Evolutionary conservation across 2,329 filamentous ascomycete species (phyloP).

Genomic region (Penicillium griseofulvum): DNA sequence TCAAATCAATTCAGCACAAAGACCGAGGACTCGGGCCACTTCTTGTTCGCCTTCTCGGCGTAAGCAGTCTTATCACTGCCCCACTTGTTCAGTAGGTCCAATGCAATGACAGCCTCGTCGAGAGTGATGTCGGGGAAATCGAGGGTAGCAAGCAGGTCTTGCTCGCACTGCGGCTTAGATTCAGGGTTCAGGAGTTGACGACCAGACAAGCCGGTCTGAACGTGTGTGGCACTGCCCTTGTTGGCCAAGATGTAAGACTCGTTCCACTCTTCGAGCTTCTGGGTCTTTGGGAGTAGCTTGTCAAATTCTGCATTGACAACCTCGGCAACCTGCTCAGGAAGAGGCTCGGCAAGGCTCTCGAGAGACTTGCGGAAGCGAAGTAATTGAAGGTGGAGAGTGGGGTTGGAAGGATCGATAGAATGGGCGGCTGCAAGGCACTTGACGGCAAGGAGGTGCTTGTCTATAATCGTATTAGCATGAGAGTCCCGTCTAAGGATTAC

Average conservation of each 20-base stretch:
- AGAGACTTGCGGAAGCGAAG: slow-evolving; percentile 66
- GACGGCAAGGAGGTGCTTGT: slow-evolving; percentile 82
- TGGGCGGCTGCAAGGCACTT: slow-evolving; percentile 76
- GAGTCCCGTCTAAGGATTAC: background rate
- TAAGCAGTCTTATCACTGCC: slow-evolving; percentile 55
- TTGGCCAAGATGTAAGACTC: slow-evolving; percentile 63
- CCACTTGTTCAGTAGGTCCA: slow-evolving; percentile 53
- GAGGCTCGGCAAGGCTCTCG: slow-evolving; percentile 56
- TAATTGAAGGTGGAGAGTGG: slow-evolving; percentile 72
- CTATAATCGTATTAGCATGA: slow-evolving; percentile 47
- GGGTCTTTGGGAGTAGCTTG: slow-evolving; percentile 54
- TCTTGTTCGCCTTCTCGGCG: slow-evolving; percentile 38
- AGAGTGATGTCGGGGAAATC: slow-evolving; percentile 52
- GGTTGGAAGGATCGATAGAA: slow-evolving; percentile 65
- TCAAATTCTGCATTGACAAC: slow-evolving; percentile 69
- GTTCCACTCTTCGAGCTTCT: slow-evolving; percentile 64
- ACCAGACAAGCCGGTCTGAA: slow-evolving; percentile 62
- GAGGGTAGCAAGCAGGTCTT: slow-evolving; percentile 61
- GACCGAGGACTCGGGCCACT: slow-evolving; percentile 42
- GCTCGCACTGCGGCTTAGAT: slow-evolving; percentile 57
- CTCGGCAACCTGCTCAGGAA: slow-evolving; percentile 64
- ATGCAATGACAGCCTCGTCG: slow-evolving; percentile 56
- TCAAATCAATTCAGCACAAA: slow-evolving; percentile 30
- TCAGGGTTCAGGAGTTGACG: slow-evolving; percentile 59
- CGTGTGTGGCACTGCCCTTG: slow-evolving; percentile 60